A percentile compares a stretch with the other conserved stretches of the same genome.
phyloP scores from a whole-genome alignment of 1,139 yeast genomes.

The Zygosaccharomyces pseudobailii region DNA sequence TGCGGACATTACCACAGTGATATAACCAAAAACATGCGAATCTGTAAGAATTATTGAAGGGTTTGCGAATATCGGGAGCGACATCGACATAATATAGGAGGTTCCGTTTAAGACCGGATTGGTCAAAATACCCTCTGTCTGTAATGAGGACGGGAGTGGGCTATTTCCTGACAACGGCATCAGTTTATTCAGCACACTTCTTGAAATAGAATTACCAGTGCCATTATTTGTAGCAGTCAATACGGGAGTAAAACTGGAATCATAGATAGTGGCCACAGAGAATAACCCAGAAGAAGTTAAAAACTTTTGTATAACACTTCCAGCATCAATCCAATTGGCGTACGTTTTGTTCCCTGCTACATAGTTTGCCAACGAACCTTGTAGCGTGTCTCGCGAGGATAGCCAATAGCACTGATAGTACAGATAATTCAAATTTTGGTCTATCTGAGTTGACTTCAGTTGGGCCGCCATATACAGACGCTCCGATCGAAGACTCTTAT shows the following conservation, averaged over 20 bases:
- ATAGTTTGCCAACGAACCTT: constrained; percentile 54
- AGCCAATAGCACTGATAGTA: constrained; percentile 70
- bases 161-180: constrained; percentile 48
- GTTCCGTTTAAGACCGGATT: constrained; percentile 53
- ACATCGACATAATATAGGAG: constrained; percentile 37
- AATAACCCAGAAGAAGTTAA: constrained; percentile 59
- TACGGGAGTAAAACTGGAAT: constrained; percentile 41
- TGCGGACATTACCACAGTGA: constrained; percentile 63
- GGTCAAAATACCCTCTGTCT: constrained; percentile 43
- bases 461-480: constrained; percentile 73
- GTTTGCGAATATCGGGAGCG: constrained; percentile 66
- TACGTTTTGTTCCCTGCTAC: constrained; percentile 65
- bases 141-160: constrained; percentile 43
- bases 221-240: constrained; percentile 39
- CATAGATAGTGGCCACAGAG: constrained; percentile 65
- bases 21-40: constrained; percentile 64
- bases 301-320: constrained; percentile 49
- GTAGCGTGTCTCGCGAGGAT: constrained; percentile 57
- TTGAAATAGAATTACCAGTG: constrained; percentile 35
- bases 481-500: constrained; percentile 60
- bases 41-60: constrained; percentile 60
- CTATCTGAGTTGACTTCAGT: constrained; percentile 72
- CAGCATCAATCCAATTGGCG: constrained; percentile 43
- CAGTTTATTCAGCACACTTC: constrained; percentile 34
- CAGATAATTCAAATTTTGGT: constrained; percentile 57